Evolutionary conservation across 768 basidiomycete species (phyloP).

Genomic region (Chalciporus piperatus): DNA sequence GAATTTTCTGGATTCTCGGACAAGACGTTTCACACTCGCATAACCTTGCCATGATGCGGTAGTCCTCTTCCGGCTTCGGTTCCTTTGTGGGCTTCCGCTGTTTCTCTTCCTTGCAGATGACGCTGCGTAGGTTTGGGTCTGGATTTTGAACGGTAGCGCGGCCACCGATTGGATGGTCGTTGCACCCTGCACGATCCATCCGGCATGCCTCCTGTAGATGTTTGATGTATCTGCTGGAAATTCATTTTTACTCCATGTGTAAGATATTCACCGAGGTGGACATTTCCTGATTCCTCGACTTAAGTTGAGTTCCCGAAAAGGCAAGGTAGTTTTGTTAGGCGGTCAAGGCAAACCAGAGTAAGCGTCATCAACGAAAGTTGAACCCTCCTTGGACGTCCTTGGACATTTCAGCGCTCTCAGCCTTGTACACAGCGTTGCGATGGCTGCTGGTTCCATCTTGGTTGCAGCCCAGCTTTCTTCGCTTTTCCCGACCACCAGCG

Average conservation of each 20-base stretch:
- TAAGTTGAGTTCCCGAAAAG: conserved; percentile 21
- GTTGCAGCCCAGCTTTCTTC: conserved; percentile 65
- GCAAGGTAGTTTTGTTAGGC: conserved; percentile 9
- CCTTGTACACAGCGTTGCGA: conserved; percentile 4
- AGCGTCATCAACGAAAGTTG: neutral
- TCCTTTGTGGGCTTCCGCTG: no score
- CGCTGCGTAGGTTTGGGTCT: neutral
- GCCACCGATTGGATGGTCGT: no score
- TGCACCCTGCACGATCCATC: no score
- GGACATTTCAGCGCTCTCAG: neutral
- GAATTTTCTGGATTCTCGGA: neutral
- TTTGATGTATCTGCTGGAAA: neutral
- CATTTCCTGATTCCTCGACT: no score
- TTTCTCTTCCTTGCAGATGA: neutral
- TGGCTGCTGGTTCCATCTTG: conserved; percentile 35
- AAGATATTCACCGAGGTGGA: neutral
- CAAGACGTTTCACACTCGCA: neutral
- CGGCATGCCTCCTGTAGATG: neutral
- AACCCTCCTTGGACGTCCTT: no score
- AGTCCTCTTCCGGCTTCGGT: no score
- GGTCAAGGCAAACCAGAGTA: neutral
- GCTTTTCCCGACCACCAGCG: conserved; percentile 50
- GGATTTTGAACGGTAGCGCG: neutral
- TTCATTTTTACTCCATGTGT: neutral
- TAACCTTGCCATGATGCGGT: neutral